phyloP scores from a whole-genome alignment of 352 stramenopile species.

The Phytophthora multivora region DNA sequence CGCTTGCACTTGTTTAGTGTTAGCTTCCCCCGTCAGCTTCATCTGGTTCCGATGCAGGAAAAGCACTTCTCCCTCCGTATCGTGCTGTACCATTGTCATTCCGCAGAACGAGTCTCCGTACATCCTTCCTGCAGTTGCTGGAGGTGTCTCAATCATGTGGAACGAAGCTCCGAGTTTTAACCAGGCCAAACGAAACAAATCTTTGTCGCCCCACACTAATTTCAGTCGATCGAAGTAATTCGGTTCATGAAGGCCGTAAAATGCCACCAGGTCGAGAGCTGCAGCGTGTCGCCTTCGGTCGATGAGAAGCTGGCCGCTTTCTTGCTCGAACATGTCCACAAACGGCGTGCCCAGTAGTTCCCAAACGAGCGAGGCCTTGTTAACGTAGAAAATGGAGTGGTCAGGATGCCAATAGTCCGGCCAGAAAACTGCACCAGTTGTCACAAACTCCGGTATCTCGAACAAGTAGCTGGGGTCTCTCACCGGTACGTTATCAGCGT shows the following conservation, averaged over 20 bases:
- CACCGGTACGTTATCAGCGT: conserved; percentile 69
- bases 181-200: conserved; percentile 78
- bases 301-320: conserved; percentile 71
- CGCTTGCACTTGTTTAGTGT: background rate
- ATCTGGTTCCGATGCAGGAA: conserved; percentile 73
- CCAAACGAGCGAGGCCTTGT: conserved; percentile 58
- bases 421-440: conserved; percentile 67
- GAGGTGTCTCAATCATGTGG: conserved; percentile 55
- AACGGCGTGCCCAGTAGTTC: conserved; percentile 55
- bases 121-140: conserved; percentile 40
- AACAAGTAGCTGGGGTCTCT: conserved; percentile 72
- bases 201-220: conserved; percentile 71
- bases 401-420: conserved; percentile 71
- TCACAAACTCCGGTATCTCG: conserved; percentile 38
- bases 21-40: conserved; percentile 47
- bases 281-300: conserved; percentile 36
- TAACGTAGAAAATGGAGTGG: conserved; percentile 71
- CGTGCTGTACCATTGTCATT: conserved; percentile 74
- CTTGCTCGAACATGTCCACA: conserved; percentile 78
- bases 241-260: conserved; percentile 56
- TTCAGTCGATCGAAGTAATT: conserved; percentile 59
- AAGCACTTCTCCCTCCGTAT: conserved; percentile 42
- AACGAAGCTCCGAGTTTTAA: conserved; percentile 58
- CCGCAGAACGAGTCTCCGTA: conserved; percentile 51
- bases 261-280: conserved; percentile 55